Evolutionary conservation across 1,139 yeast species (phyloP).

Genomic region (Kluyveromyces sp.): DNA sequence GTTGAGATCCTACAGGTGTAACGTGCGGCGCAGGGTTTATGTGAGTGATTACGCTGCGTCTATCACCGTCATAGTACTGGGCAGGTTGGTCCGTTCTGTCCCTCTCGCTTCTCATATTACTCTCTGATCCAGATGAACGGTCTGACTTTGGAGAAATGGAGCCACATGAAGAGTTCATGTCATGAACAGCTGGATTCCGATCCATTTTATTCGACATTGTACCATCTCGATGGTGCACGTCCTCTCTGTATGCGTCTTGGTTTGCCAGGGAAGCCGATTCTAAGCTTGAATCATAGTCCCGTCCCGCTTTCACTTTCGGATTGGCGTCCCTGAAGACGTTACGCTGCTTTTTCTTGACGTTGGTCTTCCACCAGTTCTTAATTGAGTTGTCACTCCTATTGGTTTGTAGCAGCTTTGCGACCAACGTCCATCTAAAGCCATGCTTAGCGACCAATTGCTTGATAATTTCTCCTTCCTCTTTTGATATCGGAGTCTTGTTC

Average conservation of each 20-base stretch:
- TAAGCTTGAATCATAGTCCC: no score
- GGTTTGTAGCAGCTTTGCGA: constrained; percentile 68
- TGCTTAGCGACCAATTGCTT: constrained; percentile 71
- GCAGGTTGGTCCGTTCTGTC: not conserved
- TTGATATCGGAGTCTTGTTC: constrained; percentile 74
- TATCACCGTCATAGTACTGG: not conserved
- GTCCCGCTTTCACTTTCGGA: no score
- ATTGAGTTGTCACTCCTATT: constrained; percentile 89
- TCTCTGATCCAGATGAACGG: not conserved
- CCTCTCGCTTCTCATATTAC: not conserved
- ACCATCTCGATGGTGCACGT: not conserved
- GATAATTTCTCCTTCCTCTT: constrained; percentile 76
- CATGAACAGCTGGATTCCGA: not conserved
- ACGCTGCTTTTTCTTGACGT: constrained; percentile 60
- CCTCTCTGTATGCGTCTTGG: not conserved
- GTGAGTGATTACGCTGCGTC: not conserved
- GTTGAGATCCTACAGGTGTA: not conserved
- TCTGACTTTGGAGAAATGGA: constrained; percentile 2
- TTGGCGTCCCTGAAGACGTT: constrained; percentile 3
- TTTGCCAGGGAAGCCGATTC: not conserved
- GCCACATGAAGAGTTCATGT: not conserved
- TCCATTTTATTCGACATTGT: not conserved
- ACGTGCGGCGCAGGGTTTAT: not conserved
- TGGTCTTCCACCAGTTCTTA: constrained; percentile 96
- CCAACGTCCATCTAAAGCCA: constrained; percentile 94